Evolutionary conservation across 352 stramenopile species (phyloP).

Genomic region (Phytophthora idaei): DNA sequence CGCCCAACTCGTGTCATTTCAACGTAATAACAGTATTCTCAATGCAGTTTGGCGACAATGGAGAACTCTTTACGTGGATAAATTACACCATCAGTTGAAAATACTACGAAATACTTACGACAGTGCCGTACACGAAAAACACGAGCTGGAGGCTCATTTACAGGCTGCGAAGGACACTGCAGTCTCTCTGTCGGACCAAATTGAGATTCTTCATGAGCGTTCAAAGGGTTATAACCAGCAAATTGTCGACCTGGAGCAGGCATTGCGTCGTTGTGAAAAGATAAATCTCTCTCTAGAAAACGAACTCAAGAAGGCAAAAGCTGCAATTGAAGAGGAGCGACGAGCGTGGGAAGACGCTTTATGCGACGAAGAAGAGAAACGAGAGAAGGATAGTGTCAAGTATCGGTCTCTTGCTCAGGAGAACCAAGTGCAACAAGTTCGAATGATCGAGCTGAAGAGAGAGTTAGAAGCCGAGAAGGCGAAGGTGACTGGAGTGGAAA

Average conservation of each 20-base stretch:
- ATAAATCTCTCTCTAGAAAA: conserved; percentile 20
- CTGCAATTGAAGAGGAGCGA: conserved; percentile 33
- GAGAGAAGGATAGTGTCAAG: conserved; percentile 30
- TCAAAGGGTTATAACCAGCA: conserved; percentile 36
- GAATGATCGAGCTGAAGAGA: conserved; percentile 38
- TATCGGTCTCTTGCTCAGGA: conserved; percentile 43
- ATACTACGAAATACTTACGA: conserved; percentile 23
- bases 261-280: conserved; percentile 40
- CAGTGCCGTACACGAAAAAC: conserved; percentile 38
- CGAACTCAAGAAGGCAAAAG: conserved; percentile 29
- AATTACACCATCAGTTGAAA: conserved; percentile 24
- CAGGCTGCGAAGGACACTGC: conserved; percentile 42
- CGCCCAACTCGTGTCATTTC: conserved; percentile 16
- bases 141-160: conserved; percentile 53
- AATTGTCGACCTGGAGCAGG: conserved; percentile 41
- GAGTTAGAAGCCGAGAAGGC: conserved; percentile 32
- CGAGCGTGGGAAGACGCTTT: conserved; percentile 37
- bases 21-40: conserved; percentile 26
- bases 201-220: conserved; percentile 37
- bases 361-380: conserved; percentile 32
- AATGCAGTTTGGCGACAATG: conserved; percentile 50
- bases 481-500: conserved; percentile 15
- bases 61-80: conserved; percentile 30
- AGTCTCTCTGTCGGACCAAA: conserved; percentile 46
- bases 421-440: conserved; percentile 34